Evolutionary conservation across 306 rosid species (phyloP), one percentile per base, ranked within the genome.

Genomic region (Pueraria montana): DNA sequence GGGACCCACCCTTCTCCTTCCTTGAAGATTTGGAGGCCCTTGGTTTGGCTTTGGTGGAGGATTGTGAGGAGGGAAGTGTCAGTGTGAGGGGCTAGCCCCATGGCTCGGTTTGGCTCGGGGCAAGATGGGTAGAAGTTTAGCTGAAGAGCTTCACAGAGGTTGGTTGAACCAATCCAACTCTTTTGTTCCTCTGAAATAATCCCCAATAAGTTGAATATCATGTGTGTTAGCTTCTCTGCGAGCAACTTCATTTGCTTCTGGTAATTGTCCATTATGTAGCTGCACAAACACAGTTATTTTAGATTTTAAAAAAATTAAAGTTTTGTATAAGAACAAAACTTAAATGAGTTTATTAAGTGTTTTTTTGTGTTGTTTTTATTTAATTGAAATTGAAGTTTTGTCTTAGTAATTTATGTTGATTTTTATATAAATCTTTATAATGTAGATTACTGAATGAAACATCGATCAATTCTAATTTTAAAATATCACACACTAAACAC

Each of bases 71-170:
- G 80, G 16, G 89, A 91, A 0, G 98, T 90, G 92, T 95, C 98
- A 0, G 95, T 95, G 78, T 93, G 98, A 0, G 92, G 89, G 27
- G 91, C 97, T 9, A 95, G 56, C 9, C 97, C 97, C 90, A 93
- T 86, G 65, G 91, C 94, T 17, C 90, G 85, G 36, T 78, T 77
- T 0, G 97, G 97, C 1, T 93, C 94, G 0, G 97, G 97, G 46
- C 97, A 93, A 5, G 78, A 23, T 0, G 97, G 97, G 85, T 93
- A 95, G 24, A 83, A 91, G 52, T 95, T 92, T 1, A 93, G 74
- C 71, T 93, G 98, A 46, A 95, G 13, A 0, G 92, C 92, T 21
- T 69, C 67, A 4, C 74, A 5, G 8, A 36, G 69, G 1, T 42
- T 45, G 50, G 7, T 64, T 27, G 86, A 68, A 38, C 77, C 64